Conservation (phyloP, 352 stramenopile species). For the Globisporangium heterothallicum region DNA sequence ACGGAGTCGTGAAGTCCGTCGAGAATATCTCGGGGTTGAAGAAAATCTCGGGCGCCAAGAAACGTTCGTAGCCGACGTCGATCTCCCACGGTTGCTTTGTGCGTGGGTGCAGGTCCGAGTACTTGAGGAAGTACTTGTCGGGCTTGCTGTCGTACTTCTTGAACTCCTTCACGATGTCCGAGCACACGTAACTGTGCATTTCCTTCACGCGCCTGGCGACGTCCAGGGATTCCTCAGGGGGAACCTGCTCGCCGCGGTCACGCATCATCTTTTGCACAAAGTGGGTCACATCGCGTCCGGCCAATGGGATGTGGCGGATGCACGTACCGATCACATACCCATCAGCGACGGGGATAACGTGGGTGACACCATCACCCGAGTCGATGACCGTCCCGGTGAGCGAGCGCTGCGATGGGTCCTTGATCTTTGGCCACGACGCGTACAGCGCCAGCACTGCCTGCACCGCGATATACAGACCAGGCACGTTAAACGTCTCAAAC, state of each 20-base stretch:
- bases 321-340: conserved; percentile 94
- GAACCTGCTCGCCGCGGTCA: conserved; percentile 88
- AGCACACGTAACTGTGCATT: conserved; percentile 93
- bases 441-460: conserved; percentile 94
- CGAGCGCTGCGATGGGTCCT: conserved; percentile 79
- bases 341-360: conserved; percentile 93
- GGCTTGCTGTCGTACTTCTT: conserved; percentile 93
- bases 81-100: conserved; percentile 85
- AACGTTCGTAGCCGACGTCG: conserved; percentile 92
- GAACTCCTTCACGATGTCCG: conserved; percentile 94
- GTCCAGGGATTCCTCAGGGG: conserved; percentile 89
- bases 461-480: conserved; percentile 92
- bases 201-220: conserved; percentile 92
- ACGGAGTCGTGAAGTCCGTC: conserved; percentile 89
- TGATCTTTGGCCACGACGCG: conserved; percentile 91
- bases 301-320: conserved; percentile 94
- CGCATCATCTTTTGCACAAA: conserved; percentile 94
- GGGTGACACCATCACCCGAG: conserved; percentile 91
- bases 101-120: conserved; percentile 68
- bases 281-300: conserved; percentile 92
- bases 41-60: conserved; percentile 95
- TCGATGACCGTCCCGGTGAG: conserved; percentile 94
- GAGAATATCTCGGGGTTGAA: conserved; percentile 97
- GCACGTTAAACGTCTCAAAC: conserved; percentile 96
- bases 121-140: conserved; percentile 90